phyloP scores from a whole-genome alignment of 805 yeast species.

The Schwanniomyces sp. region DNA sequence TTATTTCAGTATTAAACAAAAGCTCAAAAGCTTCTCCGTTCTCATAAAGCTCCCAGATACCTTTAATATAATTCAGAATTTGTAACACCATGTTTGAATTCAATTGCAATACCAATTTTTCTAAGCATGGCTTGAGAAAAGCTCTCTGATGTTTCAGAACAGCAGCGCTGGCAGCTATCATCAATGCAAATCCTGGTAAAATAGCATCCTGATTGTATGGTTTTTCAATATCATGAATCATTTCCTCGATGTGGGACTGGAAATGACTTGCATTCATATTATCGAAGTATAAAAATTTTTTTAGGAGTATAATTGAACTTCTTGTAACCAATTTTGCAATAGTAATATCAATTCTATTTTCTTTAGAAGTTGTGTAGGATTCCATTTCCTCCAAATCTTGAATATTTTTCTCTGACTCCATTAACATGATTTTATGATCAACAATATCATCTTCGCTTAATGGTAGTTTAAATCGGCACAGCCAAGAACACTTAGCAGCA shows the following conservation, averaged over 20 bases:
- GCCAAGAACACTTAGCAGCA: conserved; percentile 6
- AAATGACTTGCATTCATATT: conserved; percentile 1
- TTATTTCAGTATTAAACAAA: conserved; percentile 2
- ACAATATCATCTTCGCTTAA: conserved; percentile 1
- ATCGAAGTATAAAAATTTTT: conserved; percentile 3
- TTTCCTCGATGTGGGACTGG: conserved; percentile 1
- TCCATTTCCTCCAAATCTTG: neutral
- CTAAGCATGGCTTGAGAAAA: conserved; percentile 1
- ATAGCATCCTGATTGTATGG: conserved; percentile 4
- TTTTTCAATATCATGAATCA: conserved; percentile 3
- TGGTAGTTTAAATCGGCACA: conserved; percentile 4
- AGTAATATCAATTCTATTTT: neutral
- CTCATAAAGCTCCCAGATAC: neutral
- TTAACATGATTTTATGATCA: neutral
- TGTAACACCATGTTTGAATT: conserved; percentile 5
- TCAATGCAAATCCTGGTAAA: conserved; percentile 5
- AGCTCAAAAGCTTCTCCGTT: conserved; percentile 2
- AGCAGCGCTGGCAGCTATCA: conserved; percentile 2
- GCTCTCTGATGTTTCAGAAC: neutral
- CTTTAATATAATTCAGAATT: conserved; percentile 3
- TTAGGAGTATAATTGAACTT: conserved; percentile 3
- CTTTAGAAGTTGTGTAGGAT: neutral
- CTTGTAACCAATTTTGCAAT: conserved; percentile 2
- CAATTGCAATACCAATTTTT: neutral
- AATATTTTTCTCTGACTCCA: neutral